Percentiles rank a stretch among this genome's conserved stretches.
Conservation (phyloP, 179 eudicot genomes). For the Silene coronaria region DNA sequence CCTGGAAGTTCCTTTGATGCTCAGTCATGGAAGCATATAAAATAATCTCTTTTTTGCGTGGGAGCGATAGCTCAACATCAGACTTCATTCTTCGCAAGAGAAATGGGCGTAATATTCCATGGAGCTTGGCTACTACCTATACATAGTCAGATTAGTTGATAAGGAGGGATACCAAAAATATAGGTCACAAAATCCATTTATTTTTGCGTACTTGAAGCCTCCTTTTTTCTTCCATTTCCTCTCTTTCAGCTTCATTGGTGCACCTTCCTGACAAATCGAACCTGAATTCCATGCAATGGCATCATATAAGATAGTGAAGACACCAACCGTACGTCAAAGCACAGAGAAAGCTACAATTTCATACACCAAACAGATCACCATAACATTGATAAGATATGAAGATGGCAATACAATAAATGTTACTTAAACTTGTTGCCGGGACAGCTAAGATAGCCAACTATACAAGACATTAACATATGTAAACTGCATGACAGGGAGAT, state of each 20-base stretch:
- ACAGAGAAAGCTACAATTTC: not conserved
- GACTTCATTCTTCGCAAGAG: slow-evolving; percentile 88
- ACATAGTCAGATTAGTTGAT: slow-evolving; percentile 1
- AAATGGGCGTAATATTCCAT: slow-evolving; percentile 89
- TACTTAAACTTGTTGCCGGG: not conserved
- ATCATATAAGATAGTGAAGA: not conserved
- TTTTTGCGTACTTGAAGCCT: slow-evolving; percentile 54
- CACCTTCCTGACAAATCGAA: slow-evolving; percentile 83
- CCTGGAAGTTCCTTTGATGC: slow-evolving; percentile 78
- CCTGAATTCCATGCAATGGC: slow-evolving; percentile 36
- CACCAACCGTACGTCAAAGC: not conserved
- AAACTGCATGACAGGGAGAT: no score
- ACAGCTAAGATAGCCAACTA: no score
- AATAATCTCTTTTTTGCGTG: slow-evolving; percentile 91
- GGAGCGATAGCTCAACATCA: slow-evolving; percentile 83
- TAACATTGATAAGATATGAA: not conserved
- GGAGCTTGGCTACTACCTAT: slow-evolving; percentile 92
- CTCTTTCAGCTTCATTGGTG: slow-evolving; percentile 52
- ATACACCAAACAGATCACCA: not conserved
- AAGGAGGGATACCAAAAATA: no score
- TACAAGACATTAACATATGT: no score
- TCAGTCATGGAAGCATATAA: slow-evolving; percentile 88
- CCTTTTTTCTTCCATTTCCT: slow-evolving; percentile 82
- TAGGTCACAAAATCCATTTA: not conserved
- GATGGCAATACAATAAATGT: not conserved